Base-by-base conservation (phyloP, 2,329 filamentous ascomycete species). In the Hypoxylon sp. region DNA sequence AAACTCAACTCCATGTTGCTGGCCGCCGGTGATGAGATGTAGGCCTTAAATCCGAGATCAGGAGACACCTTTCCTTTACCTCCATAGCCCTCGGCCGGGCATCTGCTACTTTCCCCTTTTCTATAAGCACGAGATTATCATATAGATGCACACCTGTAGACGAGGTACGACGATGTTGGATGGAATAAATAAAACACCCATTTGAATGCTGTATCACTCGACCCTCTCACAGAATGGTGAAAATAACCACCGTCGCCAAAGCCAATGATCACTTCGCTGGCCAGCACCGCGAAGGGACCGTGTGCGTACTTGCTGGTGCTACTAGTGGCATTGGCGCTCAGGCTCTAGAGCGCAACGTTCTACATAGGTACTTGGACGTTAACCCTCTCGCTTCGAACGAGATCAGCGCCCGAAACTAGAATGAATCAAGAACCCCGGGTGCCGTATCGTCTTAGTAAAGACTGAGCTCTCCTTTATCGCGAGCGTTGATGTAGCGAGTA, bases 401-500 rank as follows among this genome's bases (percentile, higher is more conserved):
- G 8, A 31, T 9, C 40, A 55, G 48, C 48, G 27, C 15, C 36
- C 49, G 2, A 32, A 48, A 15, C 41, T 65, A 6, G 12, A 54
- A 21, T 27, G 36, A 4, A 25, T 61, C 5, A 57, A 60, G 30
- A 32, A 5, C 11, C 49, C 54, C 0, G 48, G 29, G 7, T 45
- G 32, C n/a, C 53, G 49, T n/a, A 60, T 70, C 25, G 29, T 64
- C 11, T 71, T 62, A 30, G 46, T 71, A 35, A 59, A 67, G 17
- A 51, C 58, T 12, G 60, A 71, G 9, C 17, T 67, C 3, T 62
- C 63, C 0, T 41, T 67, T 7, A 57, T 70, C 13, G 37, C 49
- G 2, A 52, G 42, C 9, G 56, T 67, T n/a, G 61, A 66, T 27
- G 6, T n/a, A 7, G 62, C 55, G 4, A 46, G 55, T 50, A 5